phyloP scores from a whole-genome alignment of 371 early-diverging fungal genomes.

The Mortierella sp. region DNA sequence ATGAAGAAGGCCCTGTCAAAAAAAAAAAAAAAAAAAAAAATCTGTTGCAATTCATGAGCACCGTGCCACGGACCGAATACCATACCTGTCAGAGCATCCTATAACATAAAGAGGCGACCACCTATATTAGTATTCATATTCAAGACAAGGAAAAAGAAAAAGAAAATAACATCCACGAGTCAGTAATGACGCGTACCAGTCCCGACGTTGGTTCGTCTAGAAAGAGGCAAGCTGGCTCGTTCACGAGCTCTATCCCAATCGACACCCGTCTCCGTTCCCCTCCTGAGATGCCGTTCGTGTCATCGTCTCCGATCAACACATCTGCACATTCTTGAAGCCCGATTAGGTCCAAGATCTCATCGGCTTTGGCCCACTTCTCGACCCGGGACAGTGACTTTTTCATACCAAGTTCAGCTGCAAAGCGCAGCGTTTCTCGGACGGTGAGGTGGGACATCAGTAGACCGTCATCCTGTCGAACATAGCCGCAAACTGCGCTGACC shows the following conservation, averaged over 20 bases:
- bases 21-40: background rate
- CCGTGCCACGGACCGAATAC: too few species aligned
- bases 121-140: too few species aligned
- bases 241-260: constrained; percentile 88
- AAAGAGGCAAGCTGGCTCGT: constrained; percentile 88
- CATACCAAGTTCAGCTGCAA: constrained; percentile 41
- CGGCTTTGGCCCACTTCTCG: constrained; percentile 14
- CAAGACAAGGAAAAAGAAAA: too few species aligned
- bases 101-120: too few species aligned
- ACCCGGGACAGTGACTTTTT: constrained; percentile 6
- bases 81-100: too few species aligned
- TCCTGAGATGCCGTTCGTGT: constrained; percentile 80
- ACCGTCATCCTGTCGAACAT: constrained; percentile 64
- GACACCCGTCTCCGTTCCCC: constrained; percentile 89
- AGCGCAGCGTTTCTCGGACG: constrained; percentile 56
- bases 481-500: constrained; percentile 29
- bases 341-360: constrained; percentile 39
- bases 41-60: too few species aligned
- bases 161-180: background rate
- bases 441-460: constrained; percentile 55
- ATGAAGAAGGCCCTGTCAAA: background rate
- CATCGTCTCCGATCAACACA: constrained; percentile 76
- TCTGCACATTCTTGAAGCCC: constrained; percentile 60
- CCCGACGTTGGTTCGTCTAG: constrained; percentile 96
- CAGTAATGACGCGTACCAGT: constrained; percentile 34